Conservation (phyloP, 768 basidiomycete genomes). For the Phaeotremella skinneri region DNA sequence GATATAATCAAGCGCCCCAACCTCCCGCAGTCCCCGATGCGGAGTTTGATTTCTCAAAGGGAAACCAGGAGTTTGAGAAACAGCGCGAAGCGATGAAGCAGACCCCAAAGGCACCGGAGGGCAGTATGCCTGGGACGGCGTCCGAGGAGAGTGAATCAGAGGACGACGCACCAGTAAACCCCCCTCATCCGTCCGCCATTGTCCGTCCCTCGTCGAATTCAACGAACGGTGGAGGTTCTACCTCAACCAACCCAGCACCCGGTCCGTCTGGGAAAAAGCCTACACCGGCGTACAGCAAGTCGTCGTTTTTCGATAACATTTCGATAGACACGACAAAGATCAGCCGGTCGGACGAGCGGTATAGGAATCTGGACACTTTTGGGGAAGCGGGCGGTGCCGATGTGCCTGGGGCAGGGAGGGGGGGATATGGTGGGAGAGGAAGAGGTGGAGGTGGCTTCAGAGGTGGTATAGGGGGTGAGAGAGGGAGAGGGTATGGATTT, state of each 20-base stretch:
- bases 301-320: slow-evolving; percentile 41
- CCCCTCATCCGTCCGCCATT: slow-evolving; percentile 32
- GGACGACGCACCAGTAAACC: slow-evolving; percentile 12
- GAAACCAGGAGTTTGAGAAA: slow-evolving; percentile 33
- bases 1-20: slow-evolving; percentile 6
- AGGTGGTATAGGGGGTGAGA: slow-evolving; percentile 2
- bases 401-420: no score
- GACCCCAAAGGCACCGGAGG: not conserved
- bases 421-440: not conserved
- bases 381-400: slow-evolving; percentile 38
- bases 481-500: slow-evolving; percentile 3
- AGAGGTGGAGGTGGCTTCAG: slow-evolving; percentile 13
- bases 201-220: slow-evolving; percentile 1
- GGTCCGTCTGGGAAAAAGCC: slow-evolving; percentile 1
- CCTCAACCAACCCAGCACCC: not conserved
- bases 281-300: slow-evolving; percentile 34
- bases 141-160: slow-evolving; percentile 8
- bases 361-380: slow-evolving; percentile 45
- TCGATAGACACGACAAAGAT: slow-evolving; percentile 23
- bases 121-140: no score
- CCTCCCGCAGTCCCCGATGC: slow-evolving; percentile 41
- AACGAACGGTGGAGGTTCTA: slow-evolving; percentile 1
- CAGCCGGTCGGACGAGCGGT: slow-evolving; percentile 35
- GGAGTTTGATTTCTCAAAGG: slow-evolving; percentile 43
- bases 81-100: slow-evolving; percentile 20